A percentile compares a stretch with the other conserved stretches of the same genome.
Evolutionary conservation across 2,329 filamentous ascomycete species (phyloP).

Genomic region (Colletotrichum plurivorum): DNA sequence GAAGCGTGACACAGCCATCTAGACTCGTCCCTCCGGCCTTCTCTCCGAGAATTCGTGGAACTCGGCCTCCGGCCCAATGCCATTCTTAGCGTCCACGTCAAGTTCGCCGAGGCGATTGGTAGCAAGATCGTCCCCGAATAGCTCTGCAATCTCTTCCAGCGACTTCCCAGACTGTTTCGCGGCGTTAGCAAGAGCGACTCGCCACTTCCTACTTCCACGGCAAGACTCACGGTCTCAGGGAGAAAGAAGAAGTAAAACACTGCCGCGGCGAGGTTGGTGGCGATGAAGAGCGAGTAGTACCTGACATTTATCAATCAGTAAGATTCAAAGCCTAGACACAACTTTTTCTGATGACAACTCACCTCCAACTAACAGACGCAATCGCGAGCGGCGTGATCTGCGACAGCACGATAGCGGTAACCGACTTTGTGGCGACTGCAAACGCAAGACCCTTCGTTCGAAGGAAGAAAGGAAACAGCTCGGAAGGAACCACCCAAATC

Average conservation of each 20-base stretch:
- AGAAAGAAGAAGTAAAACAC: slow-evolving; percentile 51
- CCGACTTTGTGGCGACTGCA: slow-evolving; percentile 48
- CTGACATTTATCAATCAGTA: background rate
- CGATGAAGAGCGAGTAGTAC: slow-evolving; percentile 55
- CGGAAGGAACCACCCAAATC: slow-evolving; percentile 51
- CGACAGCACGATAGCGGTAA: slow-evolving; percentile 47
- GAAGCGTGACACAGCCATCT: background rate
- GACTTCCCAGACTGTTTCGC: slow-evolving; percentile 38
- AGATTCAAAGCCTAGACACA: no score
- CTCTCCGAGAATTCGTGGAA: slow-evolving; percentile 22
- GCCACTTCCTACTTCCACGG: accelerated
- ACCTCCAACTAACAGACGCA: slow-evolving; percentile 53
- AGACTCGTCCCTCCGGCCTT: background rate
- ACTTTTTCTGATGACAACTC: background rate
- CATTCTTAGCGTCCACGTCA: slow-evolving; percentile 32
- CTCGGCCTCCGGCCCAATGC: slow-evolving; percentile 17
- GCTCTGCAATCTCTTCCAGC: slow-evolving; percentile 45
- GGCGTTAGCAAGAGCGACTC: background rate
- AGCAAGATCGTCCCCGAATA: slow-evolving; percentile 44
- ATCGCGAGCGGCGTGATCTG: slow-evolving; percentile 54
- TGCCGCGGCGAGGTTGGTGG: slow-evolving; percentile 46
- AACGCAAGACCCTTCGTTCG: slow-evolving; percentile 49
- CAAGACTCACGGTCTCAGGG: slow-evolving; percentile 38
- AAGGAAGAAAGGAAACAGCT: slow-evolving; percentile 47
- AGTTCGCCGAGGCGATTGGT: slow-evolving; percentile 20